phyloP scores from a whole-genome alignment of 176 grass and related monocot genomes.

The Tillandsia leiboldiana region DNA sequence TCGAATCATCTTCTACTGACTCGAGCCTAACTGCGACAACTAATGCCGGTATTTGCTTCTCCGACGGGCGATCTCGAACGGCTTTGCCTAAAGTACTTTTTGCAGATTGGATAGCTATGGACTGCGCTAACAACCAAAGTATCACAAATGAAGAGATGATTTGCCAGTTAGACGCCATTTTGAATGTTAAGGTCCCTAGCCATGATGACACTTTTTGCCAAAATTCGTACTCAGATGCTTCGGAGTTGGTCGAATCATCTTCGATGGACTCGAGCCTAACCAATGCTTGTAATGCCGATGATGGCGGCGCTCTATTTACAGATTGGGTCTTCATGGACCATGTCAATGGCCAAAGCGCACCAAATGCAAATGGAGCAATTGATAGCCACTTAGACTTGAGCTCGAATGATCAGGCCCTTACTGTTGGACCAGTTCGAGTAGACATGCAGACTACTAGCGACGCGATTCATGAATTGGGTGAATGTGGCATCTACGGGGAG shows the following conservation, averaged over 20 bases:
- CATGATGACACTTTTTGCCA: constrained; percentile 13
- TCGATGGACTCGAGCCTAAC: constrained; percentile 10
- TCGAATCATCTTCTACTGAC: constrained; percentile 29
- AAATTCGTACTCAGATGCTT: constrained; percentile 34
- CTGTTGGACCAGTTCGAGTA: constrained; percentile 18
- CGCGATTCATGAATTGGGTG: constrained; percentile 33
- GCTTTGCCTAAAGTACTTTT: constrained; percentile 74
- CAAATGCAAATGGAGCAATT: not conserved
- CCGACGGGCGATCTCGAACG: constrained; percentile 20
- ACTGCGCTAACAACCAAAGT: constrained; percentile 10
- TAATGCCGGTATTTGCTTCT: not conserved
- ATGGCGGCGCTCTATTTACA: constrained; percentile 44
- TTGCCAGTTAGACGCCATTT: too few relatives aligned
- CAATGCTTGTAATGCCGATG: not conserved
- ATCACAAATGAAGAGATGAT: too few relatives aligned
- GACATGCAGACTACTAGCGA: constrained; percentile 22
- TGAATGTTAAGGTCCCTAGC: too few relatives aligned
- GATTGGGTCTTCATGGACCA: constrained; percentile 80
- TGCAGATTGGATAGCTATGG: constrained; percentile 73
- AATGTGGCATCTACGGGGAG: constrained; percentile 42
- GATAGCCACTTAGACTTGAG: constrained; percentile 10
- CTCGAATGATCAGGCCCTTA: constrained; percentile 10
- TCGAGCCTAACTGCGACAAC: too few relatives aligned
- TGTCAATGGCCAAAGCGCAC: constrained; percentile 19
- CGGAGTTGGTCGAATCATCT: constrained; percentile 28